A percentile compares a stretch with the other conserved stretches of the same genome.
Evolutionary conservation across 2,329 filamentous ascomycete genomes (phyloP).

Genomic region (Fonsecaea monophora): DNA sequence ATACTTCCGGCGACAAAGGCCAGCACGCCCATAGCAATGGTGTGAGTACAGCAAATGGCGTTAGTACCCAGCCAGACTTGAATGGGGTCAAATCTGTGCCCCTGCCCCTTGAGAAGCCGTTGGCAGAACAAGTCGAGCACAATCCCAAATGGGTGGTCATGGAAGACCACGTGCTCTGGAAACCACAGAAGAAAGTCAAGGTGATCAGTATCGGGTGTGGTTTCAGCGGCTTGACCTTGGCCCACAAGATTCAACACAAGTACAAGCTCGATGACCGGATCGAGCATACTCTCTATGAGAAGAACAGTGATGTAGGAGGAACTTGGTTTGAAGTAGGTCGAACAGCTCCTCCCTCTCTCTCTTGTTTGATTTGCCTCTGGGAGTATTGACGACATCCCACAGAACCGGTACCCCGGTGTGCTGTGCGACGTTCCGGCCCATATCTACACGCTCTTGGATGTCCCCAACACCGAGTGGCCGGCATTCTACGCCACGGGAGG

Average conservation of each 20-base stretch:
- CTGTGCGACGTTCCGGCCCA: constrained; percentile 28
- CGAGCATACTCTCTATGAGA: constrained; percentile 39
- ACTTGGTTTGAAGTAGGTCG: constrained; percentile 38
- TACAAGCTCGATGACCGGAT: constrained; percentile 32
- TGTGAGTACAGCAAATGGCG: too few relatives aligned
- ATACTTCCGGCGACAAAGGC: too few relatives aligned
- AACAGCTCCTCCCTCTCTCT: too few relatives aligned
- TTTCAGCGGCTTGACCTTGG: constrained; percentile 49
- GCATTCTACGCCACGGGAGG: constrained; percentile 21
- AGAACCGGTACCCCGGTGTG: constrained; percentile 44
- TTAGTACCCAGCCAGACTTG: too few relatives aligned
- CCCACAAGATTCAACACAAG: constrained; percentile 49
- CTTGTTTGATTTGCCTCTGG: too few relatives aligned
- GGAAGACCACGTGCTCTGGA: too few relatives aligned
- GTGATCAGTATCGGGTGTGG: constrained; percentile 46
- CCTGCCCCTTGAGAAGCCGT: too few relatives aligned
- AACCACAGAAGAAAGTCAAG: constrained; percentile 17
- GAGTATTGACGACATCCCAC: too few relatives aligned
- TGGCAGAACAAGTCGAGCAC: too few relatives aligned
- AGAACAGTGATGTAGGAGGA: constrained; percentile 42
- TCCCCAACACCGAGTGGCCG: constrained; percentile 23
- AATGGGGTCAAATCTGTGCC: too few relatives aligned
- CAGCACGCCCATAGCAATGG: too few relatives aligned
- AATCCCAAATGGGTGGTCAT: too few relatives aligned
- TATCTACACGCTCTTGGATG: constrained; percentile 15